Evolutionary conservation across 2,329 filamentous ascomycete genomes (phyloP), one percentile per base, ranked within the genome.

Genomic region (Sphaerulina populicola): DNA sequence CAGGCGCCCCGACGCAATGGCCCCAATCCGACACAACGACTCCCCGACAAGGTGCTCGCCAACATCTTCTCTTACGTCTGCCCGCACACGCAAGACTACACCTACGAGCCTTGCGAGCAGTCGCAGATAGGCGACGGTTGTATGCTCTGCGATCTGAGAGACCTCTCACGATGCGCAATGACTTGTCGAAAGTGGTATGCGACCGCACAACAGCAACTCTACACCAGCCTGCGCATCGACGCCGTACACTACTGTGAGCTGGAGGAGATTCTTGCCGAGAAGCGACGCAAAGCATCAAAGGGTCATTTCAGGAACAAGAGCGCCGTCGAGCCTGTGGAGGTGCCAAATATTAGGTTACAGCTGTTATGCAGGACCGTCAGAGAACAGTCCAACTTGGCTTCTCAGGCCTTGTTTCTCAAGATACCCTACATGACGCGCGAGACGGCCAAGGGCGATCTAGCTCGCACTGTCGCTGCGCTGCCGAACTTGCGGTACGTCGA

Each of bases 351-450:
- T 56, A 83, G 91, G 30, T 77, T 97, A 45, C 79, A 82, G 62
- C 77, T 95, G 50, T 78, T 97, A 42, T 86, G 85, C 65, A 81
- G 88, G 55, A 88, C 89, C 1, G 80, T 96, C 44, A 82, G 89
- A 56, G 86, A 91, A 44, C 84, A 89, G 55, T 79, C 81, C 18
- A 80, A 72, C 43, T 68, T 94, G 41, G 88, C 84, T 31, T 74
- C 78, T 49, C 74, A 81, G 38, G 87, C 95, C 4, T 73, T 83
- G 63, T 89, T 84, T 61, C 75, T 97, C 63, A 94, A 95, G 73
- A 82, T 88, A 53, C 88, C 91, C 6, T 96, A 95, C 69, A 96
- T 96, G 91, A 84, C 91, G 48, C 82, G 91, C 52, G 88, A 96
- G 72, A 86, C 86, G 1, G 86, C 80, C 66, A 88, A 93, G 66